These are phyloP conservation scores for Macrophomina phaseolina DNA, from an alignment of 2,329 filamentous ascomycete species.

Conservation along the genomic window DNA sequence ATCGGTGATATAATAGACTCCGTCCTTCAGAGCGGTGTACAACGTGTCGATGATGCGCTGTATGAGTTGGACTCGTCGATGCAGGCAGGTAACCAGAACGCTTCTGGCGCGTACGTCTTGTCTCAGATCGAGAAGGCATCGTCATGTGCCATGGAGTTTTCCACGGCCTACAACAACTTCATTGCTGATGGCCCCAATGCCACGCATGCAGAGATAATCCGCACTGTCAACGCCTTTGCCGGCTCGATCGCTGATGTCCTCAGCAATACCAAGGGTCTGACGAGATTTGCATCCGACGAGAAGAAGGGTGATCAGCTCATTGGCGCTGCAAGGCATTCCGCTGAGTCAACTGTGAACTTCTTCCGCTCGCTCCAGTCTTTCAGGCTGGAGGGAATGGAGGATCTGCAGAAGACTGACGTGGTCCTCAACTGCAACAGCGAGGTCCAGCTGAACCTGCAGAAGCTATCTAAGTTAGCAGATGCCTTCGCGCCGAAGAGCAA, in stretches of 20 bases:
- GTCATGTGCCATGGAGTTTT: constrained; percentile 93
- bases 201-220: constrained; percentile 88
- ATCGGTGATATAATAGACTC: constrained; percentile 98
- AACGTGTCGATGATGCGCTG: constrained; percentile 92
- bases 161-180: constrained; percentile 97
- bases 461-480: constrained; percentile 91
- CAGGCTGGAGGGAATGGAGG: constrained; percentile 86
- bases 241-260: constrained; percentile 92
- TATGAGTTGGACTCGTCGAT: constrained; percentile 98
- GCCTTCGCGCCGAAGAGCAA: constrained; percentile 89
- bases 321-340: constrained; percentile 81
- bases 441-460: constrained; percentile 91
- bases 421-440: constrained; percentile 98
- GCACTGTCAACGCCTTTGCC: constrained; percentile 87
- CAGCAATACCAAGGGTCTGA: constrained; percentile 94
- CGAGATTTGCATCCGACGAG: constrained; percentile 90
- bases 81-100: constrained; percentile 98
- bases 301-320: constrained; percentile 89
- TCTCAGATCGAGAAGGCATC: constrained; percentile 98
- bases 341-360: constrained; percentile 87
- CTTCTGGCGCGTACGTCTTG: constrained; percentile 89
- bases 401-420: constrained; percentile 91
- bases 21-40: constrained; percentile 88
- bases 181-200: constrained; percentile 95
- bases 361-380: constrained; percentile 95